These are phyloP conservation scores for Termitomyces sp. DNA, from an alignment of 768 basidiomycete species.

Conservation along the genomic window DNA sequence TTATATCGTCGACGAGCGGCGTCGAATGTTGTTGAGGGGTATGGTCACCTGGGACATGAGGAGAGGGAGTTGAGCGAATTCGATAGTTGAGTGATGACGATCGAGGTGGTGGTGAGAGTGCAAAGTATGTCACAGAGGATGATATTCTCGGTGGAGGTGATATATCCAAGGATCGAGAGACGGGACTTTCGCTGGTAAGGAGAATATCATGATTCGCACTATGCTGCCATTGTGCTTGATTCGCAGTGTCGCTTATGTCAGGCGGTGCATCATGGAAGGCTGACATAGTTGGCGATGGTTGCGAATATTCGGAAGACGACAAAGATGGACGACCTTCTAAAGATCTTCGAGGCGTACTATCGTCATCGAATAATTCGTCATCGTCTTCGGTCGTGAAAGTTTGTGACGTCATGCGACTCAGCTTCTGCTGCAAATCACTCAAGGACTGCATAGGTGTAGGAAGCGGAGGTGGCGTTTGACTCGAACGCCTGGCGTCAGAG, in stretches of 20 bases:
- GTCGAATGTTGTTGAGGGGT: conserved; percentile 11
- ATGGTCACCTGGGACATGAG: conserved; percentile 16
- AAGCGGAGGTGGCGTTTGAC: conserved; percentile 46
- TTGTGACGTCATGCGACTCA: conserved; percentile 22
- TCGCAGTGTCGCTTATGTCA: conserved; percentile 28
- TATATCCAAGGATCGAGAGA: conserved; percentile 35
- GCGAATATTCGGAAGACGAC: conserved; percentile 54
- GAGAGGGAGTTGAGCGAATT: conserved; percentile 17
- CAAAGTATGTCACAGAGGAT: conserved; percentile 52
- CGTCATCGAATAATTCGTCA: conserved; percentile 31
- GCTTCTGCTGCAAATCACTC: conserved; percentile 17
- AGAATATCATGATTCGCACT: conserved; percentile 22
- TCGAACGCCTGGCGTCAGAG: conserved; percentile 22
- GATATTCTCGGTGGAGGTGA: conserved; percentile 65
- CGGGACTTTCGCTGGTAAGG: conserved; percentile 22
- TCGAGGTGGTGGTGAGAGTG: conserved; percentile 58
- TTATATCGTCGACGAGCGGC: conserved; percentile 25
- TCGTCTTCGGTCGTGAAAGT: conserved; percentile 40
- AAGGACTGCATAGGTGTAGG: conserved; percentile 18
- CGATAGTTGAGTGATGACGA: conserved; percentile 28
- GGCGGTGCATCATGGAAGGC: conserved; percentile 63
- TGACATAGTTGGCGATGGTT: conserved; percentile 73
- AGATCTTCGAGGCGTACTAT: conserved; percentile 38
- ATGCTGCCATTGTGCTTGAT: conserved; percentile 22
- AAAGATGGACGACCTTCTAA: conserved; percentile 53